phyloP scores from a whole-genome alignment of 306 rosid genomes.

The Dalbergia cultrata region DNA sequence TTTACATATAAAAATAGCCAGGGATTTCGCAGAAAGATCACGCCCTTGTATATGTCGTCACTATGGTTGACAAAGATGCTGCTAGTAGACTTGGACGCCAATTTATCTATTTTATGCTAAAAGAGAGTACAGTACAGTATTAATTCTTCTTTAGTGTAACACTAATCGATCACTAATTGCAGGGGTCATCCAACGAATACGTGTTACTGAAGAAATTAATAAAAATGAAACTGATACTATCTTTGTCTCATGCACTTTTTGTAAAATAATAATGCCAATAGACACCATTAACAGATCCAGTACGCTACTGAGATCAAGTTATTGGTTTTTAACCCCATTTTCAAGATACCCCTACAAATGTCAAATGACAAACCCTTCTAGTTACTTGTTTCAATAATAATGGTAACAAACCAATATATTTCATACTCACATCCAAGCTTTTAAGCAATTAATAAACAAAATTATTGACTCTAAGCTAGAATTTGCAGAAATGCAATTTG shows the following conservation, averaged over 20 bases:
- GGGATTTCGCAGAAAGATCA: conserved; percentile 43
- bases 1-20: conserved; percentile 17
- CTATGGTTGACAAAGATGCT: conserved; percentile 68
- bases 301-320: conserved; percentile 56
- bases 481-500: too few relatives aligned
- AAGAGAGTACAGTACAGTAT: not conserved
- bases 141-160: conserved; percentile 40
- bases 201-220: conserved; percentile 30
- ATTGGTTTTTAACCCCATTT: conserved; percentile 36
- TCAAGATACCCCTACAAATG: conserved; percentile 41
- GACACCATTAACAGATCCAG: conserved; percentile 50
- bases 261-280: conserved; percentile 48
- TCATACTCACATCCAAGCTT: not conserved
- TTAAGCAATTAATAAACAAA: not conserved
- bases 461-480: conserved; percentile 4
- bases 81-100: conserved; percentile 35
- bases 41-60: conserved; percentile 61
- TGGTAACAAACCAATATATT: conserved; percentile 46
- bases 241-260: conserved; percentile 55
- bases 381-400: conserved; percentile 33
- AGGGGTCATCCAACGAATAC: conserved; percentile 45
- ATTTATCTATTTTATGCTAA: conserved; percentile 23
- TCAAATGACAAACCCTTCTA: conserved; percentile 47
- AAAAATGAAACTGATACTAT: conserved; percentile 44
- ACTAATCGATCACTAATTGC: conserved; percentile 38